Base-by-base conservation (phyloP, 345 rosid genomes). In the Populus euphratica region DNA sequence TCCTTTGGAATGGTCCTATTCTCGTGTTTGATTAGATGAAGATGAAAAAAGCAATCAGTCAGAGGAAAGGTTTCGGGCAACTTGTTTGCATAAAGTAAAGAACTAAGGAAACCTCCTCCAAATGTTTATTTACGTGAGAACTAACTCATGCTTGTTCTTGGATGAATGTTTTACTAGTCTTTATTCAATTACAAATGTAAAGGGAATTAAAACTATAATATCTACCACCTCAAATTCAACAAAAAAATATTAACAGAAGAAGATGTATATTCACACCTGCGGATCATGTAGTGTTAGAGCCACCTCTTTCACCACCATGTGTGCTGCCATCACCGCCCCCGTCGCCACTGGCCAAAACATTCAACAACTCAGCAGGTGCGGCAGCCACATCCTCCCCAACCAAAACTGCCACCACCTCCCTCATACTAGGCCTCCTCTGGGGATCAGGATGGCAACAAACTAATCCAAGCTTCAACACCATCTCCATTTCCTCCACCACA, bases 391-490 rank as follows among this genome's bases (percentile, higher is more conserved):
- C 80, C 69, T 83, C 84, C 9, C 91, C 89, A 2, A 88, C 62
- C 70, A 94, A 80, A 56, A 94, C 75, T 0, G 91, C 87, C 35
- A 80, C 89, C 10, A 91, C 90, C 76, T 89, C 96, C 85, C 85
- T 90, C 97, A 94, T 91, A 56, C 56, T 82, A 10, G 98, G 96
- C 69, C 97, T 81, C 65, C 70, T 87, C 0, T 68, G 74, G 0
- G 97, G 92, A 80, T 91, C 91, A 8, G 97, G 96, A 54, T 94
- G 96, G 73, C 93, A 94, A 86, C 96, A 92, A 82, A 89, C 93
- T 85, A 94, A 71, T 61, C 98, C 98, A 56, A 94, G 84, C 80
- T 94, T 94, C 84, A 94, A 78, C 72, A 85, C 79, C 88, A 82
- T 73, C 81, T 90, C 94, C 76, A 90, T 83, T 78, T 90, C 97